Percentiles rank a stretch among this genome's conserved stretches.
Evolutionary conservation across 768 basidiomycete genomes (phyloP).

Genomic region (Kockovaella imperatae): DNA sequence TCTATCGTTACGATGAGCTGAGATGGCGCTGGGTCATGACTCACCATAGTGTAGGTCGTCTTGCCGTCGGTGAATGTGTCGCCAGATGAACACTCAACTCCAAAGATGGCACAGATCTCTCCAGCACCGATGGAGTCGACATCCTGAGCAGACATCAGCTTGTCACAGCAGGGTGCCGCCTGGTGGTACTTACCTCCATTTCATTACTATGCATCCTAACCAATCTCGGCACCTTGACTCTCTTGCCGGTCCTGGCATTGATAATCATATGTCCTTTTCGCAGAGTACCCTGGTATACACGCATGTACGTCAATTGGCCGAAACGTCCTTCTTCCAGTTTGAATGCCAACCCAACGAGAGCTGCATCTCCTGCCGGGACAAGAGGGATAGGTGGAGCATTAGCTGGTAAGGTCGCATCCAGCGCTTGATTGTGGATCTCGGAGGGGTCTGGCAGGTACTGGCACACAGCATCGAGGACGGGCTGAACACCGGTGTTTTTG

Average conservation of each 20-base stretch:
- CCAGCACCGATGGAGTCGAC: slow-evolving; percentile 89
- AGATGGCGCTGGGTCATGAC: slow-evolving; percentile 27
- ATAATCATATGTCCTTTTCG: slow-evolving; percentile 77
- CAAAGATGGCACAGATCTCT: slow-evolving; percentile 98
- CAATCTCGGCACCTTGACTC: slow-evolving; percentile 88
- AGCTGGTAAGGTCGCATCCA: slow-evolving; percentile 56
- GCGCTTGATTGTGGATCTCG: slow-evolving; percentile 68
- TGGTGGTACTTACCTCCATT: slow-evolving; percentile 68
- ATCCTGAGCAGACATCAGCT: slow-evolving; percentile 54
- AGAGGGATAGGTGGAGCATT: slow-evolving; percentile 65
- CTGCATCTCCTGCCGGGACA: slow-evolving; percentile 72
- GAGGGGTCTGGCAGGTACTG: slow-evolving; percentile 86
- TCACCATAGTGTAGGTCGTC: slow-evolving; percentile 83
- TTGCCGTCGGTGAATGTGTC: slow-evolving; percentile 96
- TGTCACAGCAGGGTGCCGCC: neutral
- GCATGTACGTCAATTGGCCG: slow-evolving; percentile 95
- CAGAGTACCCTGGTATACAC: slow-evolving; percentile 91
- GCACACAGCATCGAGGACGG: slow-evolving; percentile 88
- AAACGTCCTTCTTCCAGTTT: slow-evolving; percentile 96
- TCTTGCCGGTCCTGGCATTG: slow-evolving; percentile 92
- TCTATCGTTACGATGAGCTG: slow-evolving; percentile 49
- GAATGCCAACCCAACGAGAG: slow-evolving; percentile 90
- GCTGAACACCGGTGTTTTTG: slow-evolving; percentile 93
- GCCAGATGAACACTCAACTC: slow-evolving; percentile 94
- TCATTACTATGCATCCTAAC: slow-evolving; percentile 98